phyloP scores from a whole-genome alignment of 2,329 filamentous ascomycete species.

The Colletotrichum gigasporum region DNA sequence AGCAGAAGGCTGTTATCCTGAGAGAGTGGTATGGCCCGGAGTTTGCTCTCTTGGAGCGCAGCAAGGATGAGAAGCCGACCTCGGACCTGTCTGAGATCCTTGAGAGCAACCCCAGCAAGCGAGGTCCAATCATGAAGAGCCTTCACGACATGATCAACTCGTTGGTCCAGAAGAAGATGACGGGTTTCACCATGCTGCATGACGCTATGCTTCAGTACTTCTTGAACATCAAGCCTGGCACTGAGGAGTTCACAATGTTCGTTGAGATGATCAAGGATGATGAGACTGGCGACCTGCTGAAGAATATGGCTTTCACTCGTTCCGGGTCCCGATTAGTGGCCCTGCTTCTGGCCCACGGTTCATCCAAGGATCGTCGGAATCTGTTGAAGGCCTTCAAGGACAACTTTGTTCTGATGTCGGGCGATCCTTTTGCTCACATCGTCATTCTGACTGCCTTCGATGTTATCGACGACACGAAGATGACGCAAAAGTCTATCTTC shows the following conservation, averaged over 20 bases:
- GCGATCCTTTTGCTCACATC: conserved; percentile 80
- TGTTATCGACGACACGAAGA: conserved; percentile 92
- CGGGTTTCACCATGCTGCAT: conserved; percentile 96
- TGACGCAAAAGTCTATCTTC: conserved; percentile 86
- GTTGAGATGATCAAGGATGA: conserved; percentile 92
- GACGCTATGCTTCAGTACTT: conserved; percentile 99
- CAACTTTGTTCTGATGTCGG: conserved; percentile 84
- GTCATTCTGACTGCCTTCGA: conserved; percentile 89
- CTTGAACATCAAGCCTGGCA: conserved; percentile 78
- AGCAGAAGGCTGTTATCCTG: conserved; percentile 86
- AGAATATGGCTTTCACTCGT: conserved; percentile 96
- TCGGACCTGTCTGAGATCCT: conserved; percentile 81
- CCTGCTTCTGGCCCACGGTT: conserved; percentile 83
- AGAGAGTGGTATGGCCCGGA: conserved; percentile 97
- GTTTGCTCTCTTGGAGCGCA: conserved; percentile 80
- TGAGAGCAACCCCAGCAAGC: conserved; percentile 82
- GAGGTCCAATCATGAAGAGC: conserved; percentile 85
- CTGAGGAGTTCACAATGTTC: conserved; percentile 86
- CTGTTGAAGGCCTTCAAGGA: conserved; percentile 92
- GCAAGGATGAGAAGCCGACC: conserved; percentile 60
- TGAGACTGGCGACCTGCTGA: conserved; percentile 87
- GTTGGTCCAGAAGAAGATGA: conserved; percentile 95
- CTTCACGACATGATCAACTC: conserved; percentile 89
- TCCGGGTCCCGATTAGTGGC: conserved; percentile 86
- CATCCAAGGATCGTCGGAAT: conserved; percentile 91